Conservation (phyloP, 805 yeast genomes). For the Scheffersomyces amazonensis region DNA sequence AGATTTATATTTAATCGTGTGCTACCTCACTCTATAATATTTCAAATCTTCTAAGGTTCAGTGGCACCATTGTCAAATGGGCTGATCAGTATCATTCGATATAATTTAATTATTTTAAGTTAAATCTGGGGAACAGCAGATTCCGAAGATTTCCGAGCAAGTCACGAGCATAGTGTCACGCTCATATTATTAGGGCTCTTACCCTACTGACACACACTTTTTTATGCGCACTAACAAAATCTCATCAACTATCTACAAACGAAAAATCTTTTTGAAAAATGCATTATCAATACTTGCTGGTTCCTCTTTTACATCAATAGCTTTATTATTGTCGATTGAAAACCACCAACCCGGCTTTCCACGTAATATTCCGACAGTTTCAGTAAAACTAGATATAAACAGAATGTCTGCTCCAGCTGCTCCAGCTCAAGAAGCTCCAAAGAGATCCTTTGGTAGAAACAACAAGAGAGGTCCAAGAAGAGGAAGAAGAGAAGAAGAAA, state of each 20-base stretch:
- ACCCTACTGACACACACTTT: too few species aligned
- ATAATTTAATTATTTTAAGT: too few species aligned
- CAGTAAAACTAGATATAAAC: constrained; percentile 13
- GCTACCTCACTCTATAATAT: too few species aligned
- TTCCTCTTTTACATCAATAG: not conserved
- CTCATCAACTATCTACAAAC: not conserved
- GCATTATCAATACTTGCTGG: not conserved
- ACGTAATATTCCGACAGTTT: constrained; percentile 62
- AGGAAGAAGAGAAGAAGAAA: constrained; percentile 89
- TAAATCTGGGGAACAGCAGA: too few species aligned
- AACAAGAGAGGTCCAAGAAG: constrained; percentile 58
- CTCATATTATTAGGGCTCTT: constrained; percentile 1
- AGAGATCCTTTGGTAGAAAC: constrained; percentile 54
- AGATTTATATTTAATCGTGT: too few species aligned
- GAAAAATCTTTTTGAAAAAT: not conserved
- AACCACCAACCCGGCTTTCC: constrained; percentile 72
- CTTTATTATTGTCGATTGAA: constrained; percentile 49
- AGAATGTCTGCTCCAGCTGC: constrained; percentile 44
- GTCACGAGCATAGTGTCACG: too few species aligned
- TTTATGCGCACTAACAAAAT: too few species aligned
- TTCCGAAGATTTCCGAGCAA: too few species aligned
- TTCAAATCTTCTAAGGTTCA: too few species aligned
- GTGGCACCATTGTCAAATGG: too few species aligned
- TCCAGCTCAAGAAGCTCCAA: constrained; percentile 37
- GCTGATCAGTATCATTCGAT: too few species aligned